Evolutionary conservation across 345 rosid species (phyloP), one percentile per base, ranked within the genome.

Genomic region (Ricinus communis): DNA sequence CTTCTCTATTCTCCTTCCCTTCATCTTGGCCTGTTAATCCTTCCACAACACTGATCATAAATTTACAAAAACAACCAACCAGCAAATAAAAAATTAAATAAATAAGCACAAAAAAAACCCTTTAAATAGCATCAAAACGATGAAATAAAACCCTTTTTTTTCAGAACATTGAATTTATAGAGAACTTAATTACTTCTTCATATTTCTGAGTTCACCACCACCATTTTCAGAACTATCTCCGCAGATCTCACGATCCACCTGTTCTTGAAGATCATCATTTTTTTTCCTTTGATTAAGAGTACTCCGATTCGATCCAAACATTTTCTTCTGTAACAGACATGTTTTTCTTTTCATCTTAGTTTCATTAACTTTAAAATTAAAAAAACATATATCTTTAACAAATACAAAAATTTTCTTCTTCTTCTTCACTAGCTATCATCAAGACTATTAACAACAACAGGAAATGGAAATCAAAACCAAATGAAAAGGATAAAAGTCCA

Each of bases 1-100:
- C 69, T 33, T 21, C 41, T 11, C 31, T 31, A 13, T 4, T 36
- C 40, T 62, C 30, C 73, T 51, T 61, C 13, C 65, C 66, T 38
- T 59, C 75, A 61, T 13, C 66, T 50, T 64, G 49, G 25, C 24
- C 16, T 1, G 47, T 62, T 24, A 27, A 8, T 13, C 56, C 72
- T 72, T 56, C 64, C 19, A 38, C 40, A 38, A 2, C 40, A 65
- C 73, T 73, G 60, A 76, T 65, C 54, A 19, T 19, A 22, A 30
- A 28, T 52, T 52, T 11, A 0, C 12, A 45, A 47, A 45, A 52
- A 64, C 0, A 14, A 22, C 0, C 16, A 49, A 38, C 52, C 5
- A 33, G 2, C 12, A 28, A 21, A 40, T 14, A 7, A 1, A 24
- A 61, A 61, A 19, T 21, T n/a, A 24, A 43, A 12, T 41, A n/a